Conservation (phyloP, 768 basidiomycete species). For the Podaxis pistillaris region DNA sequence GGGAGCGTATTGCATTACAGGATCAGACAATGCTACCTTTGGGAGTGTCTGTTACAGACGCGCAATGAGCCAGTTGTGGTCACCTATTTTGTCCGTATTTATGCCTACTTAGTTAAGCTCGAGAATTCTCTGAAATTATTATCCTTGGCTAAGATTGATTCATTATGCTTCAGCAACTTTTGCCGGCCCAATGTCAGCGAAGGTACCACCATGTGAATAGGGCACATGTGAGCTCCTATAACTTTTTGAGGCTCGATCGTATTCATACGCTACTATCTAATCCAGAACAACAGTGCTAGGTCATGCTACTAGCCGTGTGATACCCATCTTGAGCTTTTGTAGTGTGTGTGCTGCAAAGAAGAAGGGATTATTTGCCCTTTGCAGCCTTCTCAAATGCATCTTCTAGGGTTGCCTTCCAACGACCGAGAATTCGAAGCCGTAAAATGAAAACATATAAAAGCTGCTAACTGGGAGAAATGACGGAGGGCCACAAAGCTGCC, state of each 20-base stretch:
- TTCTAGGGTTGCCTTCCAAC: not conserved
- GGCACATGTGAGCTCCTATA: not conserved
- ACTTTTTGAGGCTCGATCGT: not conserved
- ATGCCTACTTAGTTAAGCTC: not conserved
- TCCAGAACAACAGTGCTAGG: not conserved
- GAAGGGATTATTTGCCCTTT: not conserved
- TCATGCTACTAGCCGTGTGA: not conserved
- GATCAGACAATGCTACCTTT: conserved; percentile 59
- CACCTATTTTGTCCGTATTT: not conserved
- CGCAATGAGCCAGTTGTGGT: conserved; percentile 20
- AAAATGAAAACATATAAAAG: not conserved
- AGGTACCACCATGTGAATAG: not conserved
- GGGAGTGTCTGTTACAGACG: conserved; percentile 34
- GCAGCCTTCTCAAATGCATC: not conserved
- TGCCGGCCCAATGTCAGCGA: not conserved
- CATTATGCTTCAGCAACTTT: not conserved
- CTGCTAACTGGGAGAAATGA: not conserved
- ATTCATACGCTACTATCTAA: not conserved
- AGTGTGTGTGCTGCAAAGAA: not conserved
- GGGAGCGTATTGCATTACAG: conserved; percentile 45
- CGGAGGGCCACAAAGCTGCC: not conserved
- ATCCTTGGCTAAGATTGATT: not conserved
- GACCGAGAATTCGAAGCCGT: not conserved
- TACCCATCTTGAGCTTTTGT: not conserved
- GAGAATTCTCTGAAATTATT: not conserved